Conservation (phyloP, 495 filamentous ascomycete species). For the Aspergillus kassunensis region DNA sequence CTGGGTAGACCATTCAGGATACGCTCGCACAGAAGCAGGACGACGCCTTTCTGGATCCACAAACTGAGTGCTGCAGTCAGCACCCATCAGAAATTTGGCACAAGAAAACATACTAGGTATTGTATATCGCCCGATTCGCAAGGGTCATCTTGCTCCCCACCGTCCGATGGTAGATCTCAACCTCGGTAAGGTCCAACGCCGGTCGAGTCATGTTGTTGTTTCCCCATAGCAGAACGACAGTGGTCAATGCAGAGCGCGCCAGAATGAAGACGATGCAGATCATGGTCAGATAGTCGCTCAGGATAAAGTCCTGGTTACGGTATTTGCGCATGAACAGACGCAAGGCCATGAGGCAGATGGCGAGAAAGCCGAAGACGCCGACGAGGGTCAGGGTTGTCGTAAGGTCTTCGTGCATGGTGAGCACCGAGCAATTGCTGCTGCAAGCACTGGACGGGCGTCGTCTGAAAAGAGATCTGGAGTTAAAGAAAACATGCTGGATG, state of each 20-base stretch:
- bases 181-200: background rate
- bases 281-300: conserved; percentile 16
- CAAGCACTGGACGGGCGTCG: background rate
- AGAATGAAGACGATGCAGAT: conserved; percentile 4
- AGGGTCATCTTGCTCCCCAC: conserved; percentile 8
- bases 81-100: no score
- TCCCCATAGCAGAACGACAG: conserved; percentile 10
- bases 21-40: conserved; percentile 11
- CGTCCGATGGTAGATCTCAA: conserved; percentile 4
- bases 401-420: background rate
- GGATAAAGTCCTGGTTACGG: conserved; percentile 4
- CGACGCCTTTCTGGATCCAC: conserved; percentile 15
- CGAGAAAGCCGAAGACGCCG: conserved; percentile 6
- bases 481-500: background rate
- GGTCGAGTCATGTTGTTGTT: conserved; percentile 5
- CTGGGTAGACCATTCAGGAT: conserved; percentile 7
- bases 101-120: conserved; percentile 6
- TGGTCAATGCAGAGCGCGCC: background rate
- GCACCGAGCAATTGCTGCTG: no score
- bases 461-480: background rate
- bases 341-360: conserved; percentile 2
- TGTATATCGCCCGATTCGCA: conserved; percentile 5
- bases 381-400: conserved; percentile 3
- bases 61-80: conserved; percentile 6
- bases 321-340: conserved; percentile 12